Evolutionary conservation across 2,329 filamentous ascomycete genomes (phyloP).

Genomic region (Penicillium sp.): DNA sequence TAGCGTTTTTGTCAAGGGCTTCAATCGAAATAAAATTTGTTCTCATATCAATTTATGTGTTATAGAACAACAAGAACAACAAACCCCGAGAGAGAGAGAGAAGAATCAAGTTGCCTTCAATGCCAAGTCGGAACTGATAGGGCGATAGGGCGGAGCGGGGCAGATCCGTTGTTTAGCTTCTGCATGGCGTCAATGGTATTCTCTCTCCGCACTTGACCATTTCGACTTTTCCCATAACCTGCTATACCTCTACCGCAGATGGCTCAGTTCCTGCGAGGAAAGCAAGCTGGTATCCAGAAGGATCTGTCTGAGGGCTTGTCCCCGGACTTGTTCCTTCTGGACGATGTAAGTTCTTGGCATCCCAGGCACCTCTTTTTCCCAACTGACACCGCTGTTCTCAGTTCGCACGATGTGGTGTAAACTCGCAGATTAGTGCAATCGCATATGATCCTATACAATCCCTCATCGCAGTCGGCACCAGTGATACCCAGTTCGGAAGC

Average conservation of each 20-base stretch:
- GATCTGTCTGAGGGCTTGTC: slow-evolving; percentile 82
- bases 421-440: slow-evolving; percentile 71
- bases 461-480: slow-evolving; percentile 86
- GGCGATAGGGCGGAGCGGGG: slow-evolving; percentile 25
- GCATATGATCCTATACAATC: slow-evolving; percentile 94
- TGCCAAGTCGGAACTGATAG: slow-evolving; percentile 4
- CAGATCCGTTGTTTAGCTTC: slow-evolving; percentile 26
- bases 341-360: slow-evolving; percentile 62
- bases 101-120: neutral
- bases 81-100: neutral
- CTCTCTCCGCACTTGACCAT: slow-evolving; percentile 17
- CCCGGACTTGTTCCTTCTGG: slow-evolving; percentile 74
- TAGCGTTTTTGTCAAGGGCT: neutral
- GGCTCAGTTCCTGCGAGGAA: slow-evolving; percentile 84
- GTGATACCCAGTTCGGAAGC: slow-evolving; percentile 78
- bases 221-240: slow-evolving; percentile 10
- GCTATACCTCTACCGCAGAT: slow-evolving; percentile 49
- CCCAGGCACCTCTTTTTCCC: slow-evolving; percentile 26
- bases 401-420: slow-evolving; percentile 76
- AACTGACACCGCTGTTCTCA: slow-evolving; percentile 27
- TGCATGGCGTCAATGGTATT: slow-evolving; percentile 29
- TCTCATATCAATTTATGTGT: neutral
- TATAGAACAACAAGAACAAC: neutral
- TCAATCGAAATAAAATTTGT: neutral
- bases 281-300: slow-evolving; percentile 88